Conservation (phyloP, 345 rosid genomes). For the Microcos paniculata region DNA sequence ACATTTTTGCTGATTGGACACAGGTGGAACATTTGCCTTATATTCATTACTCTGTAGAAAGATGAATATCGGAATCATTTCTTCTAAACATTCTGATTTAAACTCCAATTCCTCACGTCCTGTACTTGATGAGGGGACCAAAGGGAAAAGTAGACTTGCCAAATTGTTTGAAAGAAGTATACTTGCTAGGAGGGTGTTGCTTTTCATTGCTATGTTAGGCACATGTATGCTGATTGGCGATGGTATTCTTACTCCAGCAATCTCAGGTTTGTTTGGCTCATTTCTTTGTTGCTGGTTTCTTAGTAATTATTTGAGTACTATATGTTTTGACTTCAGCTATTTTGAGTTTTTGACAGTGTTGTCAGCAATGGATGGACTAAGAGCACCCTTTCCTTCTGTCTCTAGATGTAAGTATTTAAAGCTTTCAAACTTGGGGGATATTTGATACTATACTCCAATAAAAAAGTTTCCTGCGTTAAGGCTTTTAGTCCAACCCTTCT, state of each 20-base stretch:
- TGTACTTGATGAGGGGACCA: slow-evolving; percentile 24
- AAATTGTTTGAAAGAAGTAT: slow-evolving; percentile 58
- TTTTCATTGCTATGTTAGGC: slow-evolving; percentile 77
- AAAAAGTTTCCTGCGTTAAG: not conserved
- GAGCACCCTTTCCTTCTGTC: slow-evolving; percentile 59
- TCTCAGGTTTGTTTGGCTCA: slow-evolving; percentile 56
- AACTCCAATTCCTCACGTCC: slow-evolving; percentile 15
- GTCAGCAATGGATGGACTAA: slow-evolving; percentile 67
- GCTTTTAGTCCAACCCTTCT: not conserved
- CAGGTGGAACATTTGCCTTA: slow-evolving; percentile 90
- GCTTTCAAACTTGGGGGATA: not conserved
- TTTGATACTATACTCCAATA: slow-evolving; percentile 12
- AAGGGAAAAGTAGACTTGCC: slow-evolving; percentile 43
- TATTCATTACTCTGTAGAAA: slow-evolving; percentile 84
- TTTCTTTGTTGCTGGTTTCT: not conserved
- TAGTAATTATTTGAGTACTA: not conserved
- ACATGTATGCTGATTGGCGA: slow-evolving; percentile 91
- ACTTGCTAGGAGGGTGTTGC: slow-evolving; percentile 55
- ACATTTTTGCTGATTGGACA: slow-evolving; percentile 17
- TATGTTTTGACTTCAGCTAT: slow-evolving; percentile 4
- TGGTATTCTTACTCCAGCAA: slow-evolving; percentile 89
- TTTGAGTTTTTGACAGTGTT: slow-evolving; percentile 53
- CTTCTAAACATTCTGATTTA: slow-evolving; percentile 33
- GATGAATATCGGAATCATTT: slow-evolving; percentile 50
- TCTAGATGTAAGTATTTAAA: slow-evolving; percentile 44